Evolutionary conservation across 2,329 filamentous ascomycete species (phyloP), one percentile per base, ranked within the genome.

Genomic region (Didymella pomorum): DNA sequence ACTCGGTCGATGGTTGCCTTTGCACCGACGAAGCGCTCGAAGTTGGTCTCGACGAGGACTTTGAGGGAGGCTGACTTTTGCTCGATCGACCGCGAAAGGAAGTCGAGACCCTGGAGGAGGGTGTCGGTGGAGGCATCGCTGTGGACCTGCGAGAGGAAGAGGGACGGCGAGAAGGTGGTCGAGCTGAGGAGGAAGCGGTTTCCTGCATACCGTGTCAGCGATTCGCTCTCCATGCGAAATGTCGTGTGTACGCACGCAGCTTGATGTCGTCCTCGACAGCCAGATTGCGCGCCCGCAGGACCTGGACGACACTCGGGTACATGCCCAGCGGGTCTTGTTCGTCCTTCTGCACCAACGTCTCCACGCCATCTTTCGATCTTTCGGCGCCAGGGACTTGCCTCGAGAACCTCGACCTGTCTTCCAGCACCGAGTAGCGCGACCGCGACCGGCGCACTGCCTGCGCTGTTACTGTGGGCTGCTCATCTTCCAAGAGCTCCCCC

Each of bases 1-100:
- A 99, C 95, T 79, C 96, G 96, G 79, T 99, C 95, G 71, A 99
- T 98, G 8, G 94, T 98, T 18, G 94, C 92, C 78, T 99, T 99
- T 42, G 95, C 95, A 63, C 92, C 90, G 55, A 99, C 95, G 80
- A 99, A 99, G 65, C 94, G 90, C 78, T 99, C 96, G 74, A 99
- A 99, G 76, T 99, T 99, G 64, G 92, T 94, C 77, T 99, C 95
- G 23, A 99, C 95, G 18, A 99, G 84, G 11, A 96, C 91, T 75
- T 99, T 99, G 61, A 99, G 85, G 4, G 93, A 97, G 0, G 94
- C 95, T 0, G 94, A 97, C 78, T 99, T 99, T 79, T 98, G 92
- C 71, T 98, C 95, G 71, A 99, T 99, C 0, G 94, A 97, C 61
- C 87, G 86, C 18, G 93, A 95, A 20, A 99, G 86, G 58, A 90